Evolutionary conservation across 2,329 filamentous ascomycete genomes (phyloP), one percentile per base, ranked within the genome.

Genomic region (Sarocladium brachiariae): DNA sequence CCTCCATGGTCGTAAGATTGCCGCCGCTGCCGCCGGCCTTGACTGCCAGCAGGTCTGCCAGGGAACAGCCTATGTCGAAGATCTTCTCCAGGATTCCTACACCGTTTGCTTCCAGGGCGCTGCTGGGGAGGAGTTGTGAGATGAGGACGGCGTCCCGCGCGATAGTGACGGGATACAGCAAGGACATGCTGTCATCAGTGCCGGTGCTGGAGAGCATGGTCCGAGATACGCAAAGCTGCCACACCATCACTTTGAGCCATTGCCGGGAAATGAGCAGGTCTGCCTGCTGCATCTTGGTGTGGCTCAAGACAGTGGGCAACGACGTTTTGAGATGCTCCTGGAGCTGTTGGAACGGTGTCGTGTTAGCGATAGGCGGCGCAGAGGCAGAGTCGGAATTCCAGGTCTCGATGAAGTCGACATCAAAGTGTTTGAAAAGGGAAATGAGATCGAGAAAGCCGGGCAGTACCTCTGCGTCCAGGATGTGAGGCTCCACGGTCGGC

Each of bases 231-330:
- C 67, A 68, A 13, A 71, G 60, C 49, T 71, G 69, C 69, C 69
- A 71, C 6, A 71, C 61, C 2, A 71, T 57, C 1, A 68, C 70
- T 21, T 69, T 66, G 41, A 71, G 50, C 69, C 69, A 71, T 11
- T 70, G 61, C 21, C 69, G 59, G 1, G 69, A 71, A 34, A 71
- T 60, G 48, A 69, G 69, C 10, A 71, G 58, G 52, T 71, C 69
- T 19, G 64, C 68, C 37, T 65, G 63, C 54, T 71, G 69, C 41
- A 31, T 31, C 18, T 46, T 16, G 4, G 41, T 30, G 41, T 46
- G 31, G 41, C 25, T 27, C 25, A 46, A 24, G 21, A 46, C 25
- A 11, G 9, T 30, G 21, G 41, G 41, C 11, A 46, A 16, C 11
- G 41, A 8, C 41, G 16, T 6, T 16, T 46, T 46, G 7, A 46